Percentiles rank a stretch among this genome's conserved stretches.
These are phyloP conservation scores for Hortaea werneckii DNA, from an alignment of 2,329 filamentous ascomycete genomes.

Conservation along the genomic window DNA sequence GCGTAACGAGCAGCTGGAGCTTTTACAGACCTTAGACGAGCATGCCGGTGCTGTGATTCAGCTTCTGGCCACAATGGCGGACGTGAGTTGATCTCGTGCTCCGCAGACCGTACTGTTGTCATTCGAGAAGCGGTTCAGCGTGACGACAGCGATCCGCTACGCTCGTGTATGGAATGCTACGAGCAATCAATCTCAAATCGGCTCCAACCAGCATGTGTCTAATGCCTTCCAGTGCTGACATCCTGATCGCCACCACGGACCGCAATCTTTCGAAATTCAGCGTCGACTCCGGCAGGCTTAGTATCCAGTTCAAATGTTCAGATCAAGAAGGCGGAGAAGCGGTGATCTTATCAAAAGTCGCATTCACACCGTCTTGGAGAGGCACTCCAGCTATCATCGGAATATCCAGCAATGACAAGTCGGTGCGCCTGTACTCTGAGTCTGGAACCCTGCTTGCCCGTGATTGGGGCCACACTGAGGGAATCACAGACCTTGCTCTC, in stretches of 20 bases:
- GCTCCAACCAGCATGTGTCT: constrained; percentile 78
- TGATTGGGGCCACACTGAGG: constrained; percentile 92
- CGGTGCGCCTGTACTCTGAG: constrained; percentile 79
- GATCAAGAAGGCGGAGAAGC: constrained; percentile 73
- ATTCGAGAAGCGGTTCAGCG: constrained; percentile 67
- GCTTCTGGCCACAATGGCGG: constrained; percentile 64
- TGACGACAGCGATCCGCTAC: constrained; percentile 49
- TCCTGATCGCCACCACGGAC: constrained; percentile 54
- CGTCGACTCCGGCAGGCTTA: constrained; percentile 52
- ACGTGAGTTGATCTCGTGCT: constrained; percentile 64
- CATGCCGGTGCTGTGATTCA: constrained; percentile 78
- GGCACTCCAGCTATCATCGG: constrained; percentile 64
- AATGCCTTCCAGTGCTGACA: constrained; percentile 47
- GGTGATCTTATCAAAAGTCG: constrained; percentile 71
- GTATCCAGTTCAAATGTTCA: constrained; percentile 68
- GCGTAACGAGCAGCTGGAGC: constrained; percentile 34
- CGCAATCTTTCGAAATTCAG: constrained; percentile 47
- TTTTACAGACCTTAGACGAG: constrained; percentile 85
- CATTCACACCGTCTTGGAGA: constrained; percentile 47
- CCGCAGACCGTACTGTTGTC: constrained; percentile 77
- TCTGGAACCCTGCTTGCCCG: constrained; percentile 69
- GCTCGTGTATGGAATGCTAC: constrained; percentile 66
- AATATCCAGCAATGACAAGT: constrained; percentile 93
- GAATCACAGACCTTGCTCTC: constrained; percentile 75
- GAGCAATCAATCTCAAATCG: constrained; percentile 71